These are phyloP conservation scores for Wickerhamiella kazuoi DNA, from an alignment of 805 yeast genomes.

Conservation along the genomic window DNA sequence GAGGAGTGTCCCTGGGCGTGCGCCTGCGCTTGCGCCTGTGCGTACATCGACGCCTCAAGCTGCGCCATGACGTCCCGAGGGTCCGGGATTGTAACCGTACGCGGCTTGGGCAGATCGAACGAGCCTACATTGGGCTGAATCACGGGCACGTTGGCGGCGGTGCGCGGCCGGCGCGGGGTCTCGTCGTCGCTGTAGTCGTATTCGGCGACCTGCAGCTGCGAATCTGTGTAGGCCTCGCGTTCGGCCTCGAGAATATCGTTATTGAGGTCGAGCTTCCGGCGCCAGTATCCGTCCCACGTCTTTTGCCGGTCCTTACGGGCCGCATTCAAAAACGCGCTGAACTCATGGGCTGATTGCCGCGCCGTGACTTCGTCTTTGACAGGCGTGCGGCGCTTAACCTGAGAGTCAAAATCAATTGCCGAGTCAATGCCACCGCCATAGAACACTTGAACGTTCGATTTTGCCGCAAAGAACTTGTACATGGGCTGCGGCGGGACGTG, in stretches of 20 bases:
- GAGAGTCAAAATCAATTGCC: constrained; percentile 6
- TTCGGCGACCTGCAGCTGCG: constrained; percentile 11
- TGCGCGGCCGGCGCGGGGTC: constrained; percentile 6
- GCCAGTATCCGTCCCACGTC: constrained; percentile 22
- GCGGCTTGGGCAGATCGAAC: constrained; percentile 13
- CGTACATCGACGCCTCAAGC: too few species aligned
- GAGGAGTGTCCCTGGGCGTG: too few species aligned
- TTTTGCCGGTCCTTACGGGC: constrained; percentile 17
- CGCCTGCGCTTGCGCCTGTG: too few species aligned
- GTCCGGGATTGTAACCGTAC: constrained; percentile 14
- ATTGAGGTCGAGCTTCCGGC: constrained; percentile 10
- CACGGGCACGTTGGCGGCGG: constrained; percentile 9
- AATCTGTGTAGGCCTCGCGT: constrained; percentile 12
- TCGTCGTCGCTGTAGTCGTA: constrained; percentile 12
- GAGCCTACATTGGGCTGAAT: constrained; percentile 12
- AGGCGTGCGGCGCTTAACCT: constrained; percentile 5
- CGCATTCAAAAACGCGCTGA: constrained; percentile 13
- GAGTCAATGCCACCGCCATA: constrained; percentile 16
- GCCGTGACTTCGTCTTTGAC: constrained; percentile 14
- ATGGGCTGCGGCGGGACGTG: constrained; percentile 8
- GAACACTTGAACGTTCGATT: constrained; percentile 10
- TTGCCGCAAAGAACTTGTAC: constrained; percentile 10
- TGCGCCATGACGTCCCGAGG: constrained; percentile 11
- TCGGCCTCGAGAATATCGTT: constrained; percentile 10
- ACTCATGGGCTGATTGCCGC: constrained; percentile 13